phyloP scores from a whole-genome alignment of 2,329 filamentous ascomycete genomes.

The Stagonosporopsis chrysanthemi region DNA sequence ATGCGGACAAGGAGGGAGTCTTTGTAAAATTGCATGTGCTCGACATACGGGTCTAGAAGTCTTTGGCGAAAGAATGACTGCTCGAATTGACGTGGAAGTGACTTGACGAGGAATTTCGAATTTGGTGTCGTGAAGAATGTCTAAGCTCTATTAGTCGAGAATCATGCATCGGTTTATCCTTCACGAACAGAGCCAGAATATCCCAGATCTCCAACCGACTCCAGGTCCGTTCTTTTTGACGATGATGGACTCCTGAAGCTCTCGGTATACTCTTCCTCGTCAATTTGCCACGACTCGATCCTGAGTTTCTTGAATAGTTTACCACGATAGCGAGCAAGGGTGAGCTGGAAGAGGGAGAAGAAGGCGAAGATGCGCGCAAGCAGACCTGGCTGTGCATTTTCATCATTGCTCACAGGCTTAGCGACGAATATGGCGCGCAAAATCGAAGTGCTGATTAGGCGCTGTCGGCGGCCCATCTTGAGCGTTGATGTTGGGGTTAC shows the following conservation, averaged over 20 bases:
- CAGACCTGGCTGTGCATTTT: conserved; percentile 34
- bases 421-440: conserved; percentile 46
- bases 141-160: conserved; percentile 39
- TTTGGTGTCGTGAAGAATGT: conserved; percentile 76
- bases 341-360: conserved; percentile 62
- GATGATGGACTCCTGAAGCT: conserved; percentile 58
- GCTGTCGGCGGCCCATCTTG: conserved; percentile 48
- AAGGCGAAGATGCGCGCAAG: conserved; percentile 60
- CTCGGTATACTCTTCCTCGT: conserved; percentile 62
- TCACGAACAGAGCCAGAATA: conserved; percentile 70
- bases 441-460: conserved; percentile 49
- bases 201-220: conserved; percentile 71
- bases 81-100: conserved; percentile 73
- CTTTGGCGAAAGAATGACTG: conserved; percentile 73
- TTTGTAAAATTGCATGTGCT: conserved; percentile 68
- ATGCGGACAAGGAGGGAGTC: conserved; percentile 73
- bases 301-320: conserved; percentile 62
- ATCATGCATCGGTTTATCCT: not conserved
- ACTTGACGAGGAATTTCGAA: conserved; percentile 74
- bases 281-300: conserved; percentile 60
- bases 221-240: conserved; percentile 54
- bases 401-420: conserved; percentile 26
- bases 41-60: conserved; percentile 68
- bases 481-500: conserved; percentile 1
- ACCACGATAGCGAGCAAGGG: conserved; percentile 56